phyloP scores from a whole-genome alignment of 352 stramenopile genomes.

The Thalassiosira exigua region DNA sequence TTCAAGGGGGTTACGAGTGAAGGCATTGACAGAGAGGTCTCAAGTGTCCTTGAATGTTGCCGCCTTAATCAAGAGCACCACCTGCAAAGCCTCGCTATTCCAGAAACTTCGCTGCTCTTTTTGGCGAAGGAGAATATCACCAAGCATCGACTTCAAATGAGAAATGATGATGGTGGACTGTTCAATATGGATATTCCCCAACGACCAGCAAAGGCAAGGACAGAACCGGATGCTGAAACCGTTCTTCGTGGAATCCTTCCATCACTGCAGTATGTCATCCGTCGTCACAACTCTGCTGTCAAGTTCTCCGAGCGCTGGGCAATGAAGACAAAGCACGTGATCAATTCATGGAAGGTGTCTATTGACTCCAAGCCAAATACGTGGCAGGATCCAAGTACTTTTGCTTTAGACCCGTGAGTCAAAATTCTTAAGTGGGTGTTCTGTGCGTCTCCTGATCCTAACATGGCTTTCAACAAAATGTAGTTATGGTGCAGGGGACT shows the following conservation, averaged over 20 bases:
- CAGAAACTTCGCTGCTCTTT: conserved; percentile 73
- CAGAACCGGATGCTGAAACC: conserved; percentile 30
- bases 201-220: background rate
- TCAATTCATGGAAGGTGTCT: conserved; percentile 28
- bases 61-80: conserved; percentile 60
- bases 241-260: conserved; percentile 73
- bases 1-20: conserved; percentile 73
- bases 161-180: conserved; percentile 7
- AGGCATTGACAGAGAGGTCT: conserved; percentile 82
- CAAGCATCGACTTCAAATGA: conserved; percentile 29
- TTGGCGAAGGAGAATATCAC: conserved; percentile 59
- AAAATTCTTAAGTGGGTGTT: conserved; percentile 7
- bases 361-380: conserved; percentile 56
- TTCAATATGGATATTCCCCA: conserved; percentile 13
- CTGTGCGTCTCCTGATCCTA: background rate
- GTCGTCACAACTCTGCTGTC: conserved; percentile 45
- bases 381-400: conserved; percentile 47
- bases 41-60: conserved; percentile 66
- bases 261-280: conserved; percentile 65
- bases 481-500: conserved; percentile 58
- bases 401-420: conserved; percentile 68
- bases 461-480: no score
- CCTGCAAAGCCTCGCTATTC: conserved; percentile 78
- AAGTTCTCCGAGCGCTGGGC: conserved; percentile 22
- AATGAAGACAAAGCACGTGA: conserved; percentile 8